Percentiles rank a stretch among this genome's conserved stretches.
phyloP scores from a whole-genome alignment of 2,329 filamentous ascomycete genomes.

The Ceratocystis alfenasii region DNA sequence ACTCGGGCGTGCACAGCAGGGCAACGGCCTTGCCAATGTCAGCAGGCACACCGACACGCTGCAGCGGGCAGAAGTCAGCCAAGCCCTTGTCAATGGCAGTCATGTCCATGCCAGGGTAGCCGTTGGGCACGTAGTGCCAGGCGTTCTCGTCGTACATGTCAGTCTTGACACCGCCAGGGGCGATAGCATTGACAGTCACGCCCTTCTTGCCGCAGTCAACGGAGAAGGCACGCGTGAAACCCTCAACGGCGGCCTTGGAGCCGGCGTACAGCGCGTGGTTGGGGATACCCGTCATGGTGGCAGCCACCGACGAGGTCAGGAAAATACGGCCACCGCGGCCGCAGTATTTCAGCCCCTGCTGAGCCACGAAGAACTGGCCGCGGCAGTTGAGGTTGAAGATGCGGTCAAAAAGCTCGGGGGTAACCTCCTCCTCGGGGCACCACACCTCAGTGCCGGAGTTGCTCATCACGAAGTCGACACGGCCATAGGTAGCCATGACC shows the following conservation, averaged over 20 bases:
- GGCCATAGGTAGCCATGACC: slow-evolving; percentile 53
- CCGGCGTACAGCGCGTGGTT: slow-evolving; percentile 62
- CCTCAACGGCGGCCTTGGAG: slow-evolving; percentile 60
- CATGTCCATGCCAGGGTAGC: slow-evolving; percentile 39
- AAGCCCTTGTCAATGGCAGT: slow-evolving; percentile 45
- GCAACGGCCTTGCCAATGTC: slow-evolving; percentile 49
- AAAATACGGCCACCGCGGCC: slow-evolving; percentile 59
- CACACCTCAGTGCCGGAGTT: slow-evolving; percentile 62
- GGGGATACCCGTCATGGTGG: slow-evolving; percentile 52
- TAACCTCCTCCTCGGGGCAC: slow-evolving; percentile 57
- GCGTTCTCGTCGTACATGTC: slow-evolving; percentile 66
- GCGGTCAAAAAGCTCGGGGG: slow-evolving; percentile 57
- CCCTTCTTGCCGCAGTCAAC: slow-evolving; percentile 57
- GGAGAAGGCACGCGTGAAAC: slow-evolving; percentile 58
- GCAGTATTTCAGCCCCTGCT: slow-evolving; percentile 60
- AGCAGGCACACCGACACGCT: slow-evolving; percentile 44
- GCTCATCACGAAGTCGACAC: slow-evolving; percentile 59
- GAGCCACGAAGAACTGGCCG: slow-evolving; percentile 66
- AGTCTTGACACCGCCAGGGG: slow-evolving; percentile 60
- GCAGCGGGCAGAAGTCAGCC: slow-evolving; percentile 46
- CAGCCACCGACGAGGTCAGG: slow-evolving; percentile 58
- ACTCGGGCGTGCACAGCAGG: slow-evolving; percentile 44
- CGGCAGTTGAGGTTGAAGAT: slow-evolving; percentile 61
- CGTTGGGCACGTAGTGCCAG: slow-evolving; percentile 52
- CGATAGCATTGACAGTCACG: slow-evolving; percentile 62